Evolutionary conservation across 805 yeast species (phyloP), one percentile per base, ranked within the genome.

Genomic region (Ogataea populi-albae): DNA sequence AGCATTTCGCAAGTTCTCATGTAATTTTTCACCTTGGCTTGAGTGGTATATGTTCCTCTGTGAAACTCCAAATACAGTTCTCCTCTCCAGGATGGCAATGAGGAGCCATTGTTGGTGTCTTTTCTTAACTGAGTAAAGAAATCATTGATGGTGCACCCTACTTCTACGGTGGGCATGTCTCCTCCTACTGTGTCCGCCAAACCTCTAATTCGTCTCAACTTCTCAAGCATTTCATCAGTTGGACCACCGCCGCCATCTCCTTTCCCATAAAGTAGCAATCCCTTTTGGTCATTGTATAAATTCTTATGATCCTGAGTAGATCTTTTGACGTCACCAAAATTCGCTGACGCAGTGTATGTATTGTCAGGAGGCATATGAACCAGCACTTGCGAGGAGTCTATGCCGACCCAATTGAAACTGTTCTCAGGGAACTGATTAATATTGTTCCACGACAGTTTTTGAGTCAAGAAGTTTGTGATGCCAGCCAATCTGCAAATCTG

Each of bases 211-310:
- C 98, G 79, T 55, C 98, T 78, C 54, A 91, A 70, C 57, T 87
- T 89, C 56, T 93, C 98, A 45, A 91, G 53, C 95, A 88, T 89
- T 54, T 86, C 95, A 25, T 85, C 84, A 4, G 86, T 81, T 30
- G 98, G 98, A 6, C 98, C 98, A 46, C 98, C 98, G 43, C 98
- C 98, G 50, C 98, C 98, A 58, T 91, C 98, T 52, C 98, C 98
- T 51, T 84, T 81, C 25, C 98, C 98, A 51, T 76, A 93, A 27
- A 88, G 66, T 54, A 93, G 65, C 49, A 91, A 66, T 0, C 95
- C 91, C 7, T 85, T 78, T 41, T 85, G 91, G 37, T 81, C 88
- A 43, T 79, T 77, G 38, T 87, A 80, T 46, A 85, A 65, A 52
- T 89, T 86, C 64, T 89, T 85, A 64, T 93, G 95, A 54, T 87